Evolutionary conservation across 2,329 filamentous ascomycete genomes (phyloP), one percentile per base, ranked within the genome.

Genomic region (Apiospora pterosperma): DNA sequence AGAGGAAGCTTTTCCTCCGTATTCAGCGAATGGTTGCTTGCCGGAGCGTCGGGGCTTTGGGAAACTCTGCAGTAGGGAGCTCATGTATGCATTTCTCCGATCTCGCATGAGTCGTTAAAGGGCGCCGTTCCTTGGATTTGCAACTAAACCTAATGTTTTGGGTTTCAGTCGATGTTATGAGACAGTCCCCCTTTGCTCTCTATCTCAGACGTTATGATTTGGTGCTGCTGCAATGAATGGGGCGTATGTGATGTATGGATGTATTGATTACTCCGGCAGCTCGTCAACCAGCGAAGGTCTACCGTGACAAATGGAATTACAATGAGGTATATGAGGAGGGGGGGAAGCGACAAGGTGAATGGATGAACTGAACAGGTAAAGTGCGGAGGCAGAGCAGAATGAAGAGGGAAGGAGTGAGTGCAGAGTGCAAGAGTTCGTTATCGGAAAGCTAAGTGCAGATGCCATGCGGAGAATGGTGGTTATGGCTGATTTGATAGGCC

Each of bases 201-300:
- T 28, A 6, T 28, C 12, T 41, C 7, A 16, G n/a, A 23, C 42
- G 44, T 25, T 25, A 48, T 25, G 21, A 23, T 48, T 25, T 25
- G 11, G 21, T 23, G 25, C n/a, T n/a, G 48, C 48, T n/a, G 16
- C 19, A 41, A 41, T 5, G 31, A 55, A 55, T 34, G 48, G 48
- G 14, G 48, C 34, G n/a, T 55, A 55, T 55, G 48, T 55, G 11
- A 55, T 25, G 16, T 28, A n/a, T 16, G 10, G 6, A 16, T 39
- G 38, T 55, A 28, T 55, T 34, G 25, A 16, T 55, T 55, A 19
- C 28, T 55, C 48, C 31, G 48, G 48, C 48, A 55, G 48, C 28
- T 55, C 48, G 48, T 55, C 48, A 55, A 55, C 48, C 48, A 55
- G 48, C 48, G 48, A 55, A 55, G 48, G 48, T 55, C 48, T 55